phyloP scores from a whole-genome alignment of 345 rosid species.

The Bruguiera gymnorhiza region DNA sequence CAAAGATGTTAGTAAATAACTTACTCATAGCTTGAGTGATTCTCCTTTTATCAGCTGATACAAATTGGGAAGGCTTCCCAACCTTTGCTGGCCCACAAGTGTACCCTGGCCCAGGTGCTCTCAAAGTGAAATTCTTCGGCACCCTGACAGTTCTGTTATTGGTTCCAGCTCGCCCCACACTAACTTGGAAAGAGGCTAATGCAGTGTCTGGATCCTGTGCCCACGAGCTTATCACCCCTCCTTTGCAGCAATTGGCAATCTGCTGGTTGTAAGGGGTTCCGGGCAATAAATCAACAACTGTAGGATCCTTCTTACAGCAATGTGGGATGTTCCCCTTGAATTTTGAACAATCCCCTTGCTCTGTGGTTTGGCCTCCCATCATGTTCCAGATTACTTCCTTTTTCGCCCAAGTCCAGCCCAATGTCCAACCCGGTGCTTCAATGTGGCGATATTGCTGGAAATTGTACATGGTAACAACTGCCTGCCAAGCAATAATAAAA shows the following conservation, averaged over 20 bases:
- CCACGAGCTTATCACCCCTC: neutral
- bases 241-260: conserved; percentile 8
- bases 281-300: conserved; percentile 1
- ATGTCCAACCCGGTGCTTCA: conserved; percentile 5
- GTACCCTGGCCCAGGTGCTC: conserved; percentile 6
- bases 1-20: neutral
- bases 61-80: neutral
- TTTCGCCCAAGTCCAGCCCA: conserved; percentile 1
- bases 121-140: conserved; percentile 13
- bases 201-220: conserved; percentile 2
- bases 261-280: conserved; percentile 13
- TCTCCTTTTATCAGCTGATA: conserved; percentile 1
- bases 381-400: conserved; percentile 9
- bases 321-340: conserved; percentile 8
- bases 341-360: conserved; percentile 7
- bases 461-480: conserved; percentile 7
- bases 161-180: conserved; percentile 6
- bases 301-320: conserved; percentile 9
- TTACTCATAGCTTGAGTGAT: conserved; percentile 7
- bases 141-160: conserved; percentile 11
- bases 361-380: conserved; percentile 5
- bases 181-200: conserved; percentile 1
- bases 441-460: conserved; percentile 6
- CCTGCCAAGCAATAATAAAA: neutral
- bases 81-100: conserved; percentile 12